phyloP scores from a whole-genome alignment of 2,329 filamentous ascomycete genomes.

The Arthrocladium fulminans region DNA sequence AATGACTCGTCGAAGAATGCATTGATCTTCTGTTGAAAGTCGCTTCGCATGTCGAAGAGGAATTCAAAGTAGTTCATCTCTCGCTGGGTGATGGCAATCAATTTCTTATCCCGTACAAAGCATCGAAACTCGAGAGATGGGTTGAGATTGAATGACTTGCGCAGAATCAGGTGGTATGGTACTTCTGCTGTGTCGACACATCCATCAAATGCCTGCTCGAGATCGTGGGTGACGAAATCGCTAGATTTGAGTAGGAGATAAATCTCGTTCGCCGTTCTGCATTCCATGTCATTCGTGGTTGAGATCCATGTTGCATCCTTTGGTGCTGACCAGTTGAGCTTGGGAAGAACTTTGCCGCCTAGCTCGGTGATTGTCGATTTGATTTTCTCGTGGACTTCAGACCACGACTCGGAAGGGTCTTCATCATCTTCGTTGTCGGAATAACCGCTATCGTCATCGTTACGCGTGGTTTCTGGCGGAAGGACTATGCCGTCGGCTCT shows the following conservation, averaged over 20 bases:
- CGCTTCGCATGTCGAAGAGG: conserved; percentile 56
- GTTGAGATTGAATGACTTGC: conserved; percentile 81
- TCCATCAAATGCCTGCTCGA: conserved; percentile 86
- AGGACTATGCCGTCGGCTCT: conserved; percentile 87
- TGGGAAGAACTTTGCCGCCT: conserved; percentile 78
- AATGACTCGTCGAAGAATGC: conserved; percentile 70
- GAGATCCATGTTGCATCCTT: conserved; percentile 94
- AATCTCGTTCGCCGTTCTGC: conserved; percentile 77
- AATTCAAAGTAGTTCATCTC: conserved; percentile 89
- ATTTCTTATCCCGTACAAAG: conserved; percentile 73
- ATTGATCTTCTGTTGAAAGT: conserved; percentile 59
- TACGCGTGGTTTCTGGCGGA: conserved; percentile 36
- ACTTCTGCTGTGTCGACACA: conserved; percentile 45
- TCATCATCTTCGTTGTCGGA: conserved; percentile 48
- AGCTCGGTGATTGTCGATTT: conserved; percentile 69
- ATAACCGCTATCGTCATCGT: conserved; percentile 41
- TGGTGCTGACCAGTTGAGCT: conserved; percentile 94
- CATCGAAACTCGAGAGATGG: conserved; percentile 90
- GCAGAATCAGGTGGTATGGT: conserved; percentile 70
- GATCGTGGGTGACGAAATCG: conserved; percentile 86
- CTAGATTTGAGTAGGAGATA: conserved; percentile 92
- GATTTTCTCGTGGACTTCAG: conserved; percentile 68
- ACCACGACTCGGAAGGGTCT: conserved; percentile 48
- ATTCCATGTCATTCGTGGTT: conserved; percentile 83
- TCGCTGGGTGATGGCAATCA: conserved; percentile 78